These are phyloP conservation scores for Trichoderma lentiforme DNA, from an alignment of 2,329 filamentous ascomycete genomes.

Conservation along the genomic window DNA sequence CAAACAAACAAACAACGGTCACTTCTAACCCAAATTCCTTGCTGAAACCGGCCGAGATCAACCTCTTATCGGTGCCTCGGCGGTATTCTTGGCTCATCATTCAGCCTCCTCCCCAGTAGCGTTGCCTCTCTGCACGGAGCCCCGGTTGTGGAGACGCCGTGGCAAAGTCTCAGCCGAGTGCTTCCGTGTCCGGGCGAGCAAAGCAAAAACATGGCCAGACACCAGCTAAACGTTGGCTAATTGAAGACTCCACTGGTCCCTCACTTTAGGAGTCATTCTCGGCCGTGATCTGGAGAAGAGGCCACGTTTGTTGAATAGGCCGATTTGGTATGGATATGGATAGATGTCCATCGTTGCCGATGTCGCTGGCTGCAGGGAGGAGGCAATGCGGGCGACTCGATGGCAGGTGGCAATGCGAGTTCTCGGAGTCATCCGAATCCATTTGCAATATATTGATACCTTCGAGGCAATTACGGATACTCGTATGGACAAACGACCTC, in stretches of 20 bases:
- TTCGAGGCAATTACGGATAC: background rate
- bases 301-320: background rate
- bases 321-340: background rate
- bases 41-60: background rate
- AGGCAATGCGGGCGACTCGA: background rate
- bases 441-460: background rate
- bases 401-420: background rate
- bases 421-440: background rate
- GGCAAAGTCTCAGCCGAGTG: conserved; percentile 1
- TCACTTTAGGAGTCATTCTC: background rate
- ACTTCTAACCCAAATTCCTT: background rate
- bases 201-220: background rate
- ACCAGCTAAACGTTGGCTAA: background rate
- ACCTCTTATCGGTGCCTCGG: background rate
- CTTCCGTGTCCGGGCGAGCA: conserved; percentile 3
- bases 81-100: background rate
- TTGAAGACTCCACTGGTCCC: background rate
- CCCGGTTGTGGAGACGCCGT: conserved; percentile 4
- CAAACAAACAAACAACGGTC: background rate
- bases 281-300: background rate
- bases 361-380: background rate
- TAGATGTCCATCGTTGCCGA: background rate
- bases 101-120: background rate
- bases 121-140: background rate
- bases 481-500: background rate